Base-by-base conservation (phyloP, 768 basidiomycete genomes). In the Naematelia encephala region DNA sequence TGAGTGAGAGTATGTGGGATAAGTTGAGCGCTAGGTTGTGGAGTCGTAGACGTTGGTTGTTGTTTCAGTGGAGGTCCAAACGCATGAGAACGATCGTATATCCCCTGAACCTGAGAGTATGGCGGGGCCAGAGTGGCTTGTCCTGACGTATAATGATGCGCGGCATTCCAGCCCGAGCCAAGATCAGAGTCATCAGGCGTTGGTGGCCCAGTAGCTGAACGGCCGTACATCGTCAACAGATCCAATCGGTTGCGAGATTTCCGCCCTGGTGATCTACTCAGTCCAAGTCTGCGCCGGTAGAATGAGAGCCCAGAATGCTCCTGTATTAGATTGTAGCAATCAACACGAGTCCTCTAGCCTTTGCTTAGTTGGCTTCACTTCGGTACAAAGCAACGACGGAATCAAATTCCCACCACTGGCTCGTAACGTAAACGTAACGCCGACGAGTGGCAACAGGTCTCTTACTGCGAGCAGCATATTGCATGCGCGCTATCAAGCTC, bases 1-100 rank as follows among this genome's bases (percentile, higher is more conserved):
- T 74, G 70, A 34, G 75, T 67, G 12, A 71, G 64, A 47, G 69
- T 72, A 46, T 75, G 69, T 16, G 62, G 62, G 11, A 76, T 54
- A 11, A 67, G 54, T 21, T 42, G 54, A 14, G 34, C 21, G 34
- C 44, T 29, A 23, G 51, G 19, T 21, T 23, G 34, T 42, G 22
- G 54, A 19, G 22, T 13, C 16, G 27, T 45, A 12, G 54, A 23
- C 39, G 8, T 14, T 12, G 14, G n/a, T 22, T 50, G 27, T 23
- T 19, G 21, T 27, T 27, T 23, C 3, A 21, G n/a, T 42, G 34
- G 39, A 21, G 34, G n/a, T 45, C 23, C 42, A 25, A 27, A 11
- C 5, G 48, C 8, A 39, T 27, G 48, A 14, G 48, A 22, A 16
- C 22, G 48, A 10, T 23, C 22, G 5, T 23, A 14, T 14, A 14